A percentile compares a stretch with the other conserved stretches of the same genome.
Conservation (phyloP, 108 stramenopile genomes). For the Skeletonema costatum region DNA sequence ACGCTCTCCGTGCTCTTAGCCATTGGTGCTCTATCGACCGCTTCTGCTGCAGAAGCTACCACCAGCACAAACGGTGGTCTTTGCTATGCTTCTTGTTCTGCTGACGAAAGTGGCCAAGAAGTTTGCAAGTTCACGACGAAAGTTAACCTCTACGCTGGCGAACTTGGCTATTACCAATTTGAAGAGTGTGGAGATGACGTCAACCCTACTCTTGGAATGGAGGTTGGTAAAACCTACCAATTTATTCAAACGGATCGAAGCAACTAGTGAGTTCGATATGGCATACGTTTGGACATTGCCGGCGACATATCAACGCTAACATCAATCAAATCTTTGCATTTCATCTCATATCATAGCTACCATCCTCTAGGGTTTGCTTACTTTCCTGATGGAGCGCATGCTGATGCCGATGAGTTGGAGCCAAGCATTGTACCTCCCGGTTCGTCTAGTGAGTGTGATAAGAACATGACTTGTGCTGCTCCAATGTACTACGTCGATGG, state of each 20-base stretch:
- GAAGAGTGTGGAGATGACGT: conserved; percentile 74
- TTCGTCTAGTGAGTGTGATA: conserved; percentile 32
- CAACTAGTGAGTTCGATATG: conserved; percentile 28
- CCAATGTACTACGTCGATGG: conserved; percentile 84
- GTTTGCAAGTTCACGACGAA: conserved; percentile 46
- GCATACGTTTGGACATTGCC: not conserved
- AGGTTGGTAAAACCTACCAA: conserved; percentile 70
- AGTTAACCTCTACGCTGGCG: conserved; percentile 49
- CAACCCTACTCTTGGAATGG: conserved; percentile 83
- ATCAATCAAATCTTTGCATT: no score
- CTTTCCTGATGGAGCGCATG: conserved; percentile 88
- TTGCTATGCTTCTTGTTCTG: conserved; percentile 20
- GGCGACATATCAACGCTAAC: not conserved
- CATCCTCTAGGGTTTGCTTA: conserved; percentile 93
- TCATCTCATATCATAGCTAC: conserved; percentile 55
- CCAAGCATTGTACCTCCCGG: conserved; percentile 56
- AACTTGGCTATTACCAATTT: conserved; percentile 77
- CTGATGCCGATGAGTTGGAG: conserved; percentile 82
- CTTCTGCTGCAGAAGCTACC: not conserved
- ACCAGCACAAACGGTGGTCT: not conserved
- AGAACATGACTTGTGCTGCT: conserved; percentile 60
- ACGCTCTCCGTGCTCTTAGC: not conserved
- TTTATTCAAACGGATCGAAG: conserved; percentile 62
- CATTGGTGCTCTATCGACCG: not conserved
- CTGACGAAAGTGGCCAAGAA: conserved; percentile 21